A percentile compares a stretch with the other conserved stretches of the same genome.
These are phyloP conservation scores for Aureobasidium sp. DNA, from an alignment of 2,329 filamentous ascomycete species.

Conservation along the genomic window DNA sequence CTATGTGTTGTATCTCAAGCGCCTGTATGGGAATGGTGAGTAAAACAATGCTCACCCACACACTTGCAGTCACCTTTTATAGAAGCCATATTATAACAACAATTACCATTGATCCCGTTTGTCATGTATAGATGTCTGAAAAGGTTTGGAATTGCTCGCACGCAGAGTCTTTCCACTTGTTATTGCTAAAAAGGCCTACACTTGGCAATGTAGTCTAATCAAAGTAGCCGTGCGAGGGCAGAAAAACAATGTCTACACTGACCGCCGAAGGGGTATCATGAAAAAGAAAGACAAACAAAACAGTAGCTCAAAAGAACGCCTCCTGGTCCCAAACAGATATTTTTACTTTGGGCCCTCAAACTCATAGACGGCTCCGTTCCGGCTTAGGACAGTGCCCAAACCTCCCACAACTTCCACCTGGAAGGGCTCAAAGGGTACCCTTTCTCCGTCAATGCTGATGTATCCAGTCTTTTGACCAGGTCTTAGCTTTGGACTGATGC, in stretches of 20 bases:
- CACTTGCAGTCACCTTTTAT: too few relatives aligned
- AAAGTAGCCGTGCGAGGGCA: background rate
- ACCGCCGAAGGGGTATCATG: background rate
- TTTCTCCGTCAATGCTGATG: conserved; percentile 92
- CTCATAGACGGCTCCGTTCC: conserved; percentile 65
- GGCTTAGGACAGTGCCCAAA: conserved; percentile 77
- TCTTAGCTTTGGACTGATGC: conserved; percentile 58
- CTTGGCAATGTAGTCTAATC: background rate
- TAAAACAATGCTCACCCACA: background rate
- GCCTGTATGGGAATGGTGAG: background rate
- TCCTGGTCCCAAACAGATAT: background rate
- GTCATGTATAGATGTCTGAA: too few relatives aligned
- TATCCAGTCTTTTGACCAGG: conserved; percentile 61
- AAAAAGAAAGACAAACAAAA: background rate
- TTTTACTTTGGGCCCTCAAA: conserved; percentile 30
- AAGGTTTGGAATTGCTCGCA: too few relatives aligned
- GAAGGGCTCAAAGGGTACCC: conserved; percentile 77
- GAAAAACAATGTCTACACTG: background rate
- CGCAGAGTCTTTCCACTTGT: background rate
- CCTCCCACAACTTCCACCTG: conserved; percentile 83
- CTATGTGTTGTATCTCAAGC: background rate
- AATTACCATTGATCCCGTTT: too few relatives aligned
- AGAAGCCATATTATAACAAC: too few relatives aligned
- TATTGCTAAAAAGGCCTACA: background rate
- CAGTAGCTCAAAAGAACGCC: background rate